A percentile compares a stretch with the other conserved stretches of the same genome.
These are phyloP conservation scores for Pleoardoris graminearum DNA, from an alignment of 2,329 filamentous ascomycete species.

Conservation along the genomic window DNA sequence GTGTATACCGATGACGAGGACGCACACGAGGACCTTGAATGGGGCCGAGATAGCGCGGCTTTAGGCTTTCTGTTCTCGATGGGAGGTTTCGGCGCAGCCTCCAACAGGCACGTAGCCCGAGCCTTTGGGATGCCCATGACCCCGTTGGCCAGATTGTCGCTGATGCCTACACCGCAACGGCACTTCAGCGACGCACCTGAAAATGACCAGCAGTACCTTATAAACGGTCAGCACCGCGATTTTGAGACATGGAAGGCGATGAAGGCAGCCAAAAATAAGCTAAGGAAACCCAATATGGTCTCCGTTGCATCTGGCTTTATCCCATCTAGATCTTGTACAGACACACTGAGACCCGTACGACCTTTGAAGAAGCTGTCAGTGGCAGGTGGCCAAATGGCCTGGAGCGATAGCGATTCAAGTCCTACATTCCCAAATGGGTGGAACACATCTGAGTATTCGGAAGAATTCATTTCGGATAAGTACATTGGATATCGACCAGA, in stretches of 20 bases:
- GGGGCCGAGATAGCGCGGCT: slow-evolving; percentile 10
- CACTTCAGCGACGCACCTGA: background rate
- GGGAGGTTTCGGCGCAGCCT: background rate
- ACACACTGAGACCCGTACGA: background rate
- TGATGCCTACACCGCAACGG: background rate
- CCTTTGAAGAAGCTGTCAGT: background rate
- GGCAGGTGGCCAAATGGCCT: background rate
- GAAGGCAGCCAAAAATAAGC: background rate
- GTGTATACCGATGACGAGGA: slow-evolving; percentile 20
- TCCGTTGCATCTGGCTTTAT: background rate
- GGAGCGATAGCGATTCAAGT: background rate
- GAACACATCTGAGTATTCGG: background rate
- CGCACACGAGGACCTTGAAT: slow-evolving; percentile 18
- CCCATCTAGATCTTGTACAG: background rate
- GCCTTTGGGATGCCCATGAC: background rate
- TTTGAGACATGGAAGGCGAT: background rate
- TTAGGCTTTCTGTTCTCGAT: background rate
- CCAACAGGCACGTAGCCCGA: background rate
- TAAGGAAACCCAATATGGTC: background rate
- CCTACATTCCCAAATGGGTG: background rate
- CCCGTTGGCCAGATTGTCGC: background rate
- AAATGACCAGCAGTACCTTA: background rate
- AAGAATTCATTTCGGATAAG: background rate
- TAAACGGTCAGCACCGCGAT: background rate
- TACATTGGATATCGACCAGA: background rate